These are phyloP conservation scores for Colletotrichum lentis DNA, from an alignment of 2,329 filamentous ascomycete genomes.

Conservation along the genomic window DNA sequence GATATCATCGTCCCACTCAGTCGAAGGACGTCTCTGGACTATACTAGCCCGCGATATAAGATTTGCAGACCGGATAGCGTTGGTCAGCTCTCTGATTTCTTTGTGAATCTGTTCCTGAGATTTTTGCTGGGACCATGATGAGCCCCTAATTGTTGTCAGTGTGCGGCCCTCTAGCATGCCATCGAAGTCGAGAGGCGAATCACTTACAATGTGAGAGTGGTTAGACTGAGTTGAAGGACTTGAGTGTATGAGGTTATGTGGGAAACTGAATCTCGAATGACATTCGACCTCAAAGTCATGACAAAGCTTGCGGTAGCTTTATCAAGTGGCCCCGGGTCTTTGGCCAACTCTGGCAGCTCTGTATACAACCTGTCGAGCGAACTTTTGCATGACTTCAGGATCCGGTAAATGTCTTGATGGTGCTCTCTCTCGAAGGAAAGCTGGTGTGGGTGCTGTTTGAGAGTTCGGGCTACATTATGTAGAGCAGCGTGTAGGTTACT, in stretches of 20 bases:
- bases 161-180: too few relatives aligned
- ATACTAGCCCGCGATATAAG: constrained; percentile 31
- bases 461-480: constrained; percentile 36
- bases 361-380: constrained; percentile 38
- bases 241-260: constrained; percentile 43
- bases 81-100: constrained; percentile 42
- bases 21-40: background rate
- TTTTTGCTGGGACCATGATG: constrained; percentile 40
- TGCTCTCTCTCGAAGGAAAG: constrained; percentile 42
- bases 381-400: constrained; percentile 41
- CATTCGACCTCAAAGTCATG: constrained; percentile 40
- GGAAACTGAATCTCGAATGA: constrained; percentile 40
- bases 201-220: constrained; percentile 42
- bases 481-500: constrained; percentile 38
- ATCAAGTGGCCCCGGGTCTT: constrained; percentile 34
- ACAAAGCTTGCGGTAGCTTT: constrained; percentile 40
- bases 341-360: constrained; percentile 41
- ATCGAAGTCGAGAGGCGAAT: background rate
- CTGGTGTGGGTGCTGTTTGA: constrained; percentile 38
- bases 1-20: constrained; percentile 34
- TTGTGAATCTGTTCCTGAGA: constrained; percentile 43
- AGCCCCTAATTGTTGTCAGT: constrained; percentile 33
- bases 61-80: constrained; percentile 39
- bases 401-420: constrained; percentile 40
- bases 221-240: constrained; percentile 43